phyloP scores from a whole-genome alignment of 2,329 filamentous ascomycete species.

The Hypoxylon rubiginosum region DNA sequence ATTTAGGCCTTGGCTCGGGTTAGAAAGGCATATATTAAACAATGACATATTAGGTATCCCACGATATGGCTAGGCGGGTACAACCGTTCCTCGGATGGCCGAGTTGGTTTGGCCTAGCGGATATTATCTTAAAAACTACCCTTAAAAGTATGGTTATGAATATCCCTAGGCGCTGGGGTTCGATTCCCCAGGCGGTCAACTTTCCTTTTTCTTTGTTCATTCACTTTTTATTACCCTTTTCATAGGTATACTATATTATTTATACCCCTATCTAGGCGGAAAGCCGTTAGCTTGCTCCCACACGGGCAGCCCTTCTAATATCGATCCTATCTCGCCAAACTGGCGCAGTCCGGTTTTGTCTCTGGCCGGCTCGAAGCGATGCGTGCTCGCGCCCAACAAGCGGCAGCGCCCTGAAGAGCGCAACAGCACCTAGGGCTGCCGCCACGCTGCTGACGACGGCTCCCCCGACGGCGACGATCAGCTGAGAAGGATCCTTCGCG shows the following conservation, averaged over 20 bases:
- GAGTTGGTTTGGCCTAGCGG: background rate
- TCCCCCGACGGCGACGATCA: conserved; percentile 56
- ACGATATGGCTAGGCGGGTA: too few relatives aligned
- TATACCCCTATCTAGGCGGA: conserved; percentile 8
- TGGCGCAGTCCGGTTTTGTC: conserved; percentile 53
- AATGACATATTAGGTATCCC: too few relatives aligned
- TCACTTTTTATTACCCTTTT: background rate
- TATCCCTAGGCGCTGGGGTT: background rate
- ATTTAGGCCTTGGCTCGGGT: too few relatives aligned
- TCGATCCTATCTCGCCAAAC: conserved; percentile 63
- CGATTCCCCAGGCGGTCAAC: background rate
- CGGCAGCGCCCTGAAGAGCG: conserved; percentile 57
- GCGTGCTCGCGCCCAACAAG: conserved; percentile 61
- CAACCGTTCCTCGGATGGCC: too few relatives aligned
- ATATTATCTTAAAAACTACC: background rate
- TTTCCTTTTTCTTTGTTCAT: background rate
- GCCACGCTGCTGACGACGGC: conserved; percentile 53
- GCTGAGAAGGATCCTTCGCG: conserved; percentile 46
- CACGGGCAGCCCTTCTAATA: conserved; percentile 54
- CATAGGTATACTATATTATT: background rate
- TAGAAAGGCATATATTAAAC: too few relatives aligned
- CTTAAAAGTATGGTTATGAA: background rate
- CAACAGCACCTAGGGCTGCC: conserved; percentile 54
- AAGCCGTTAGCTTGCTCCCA: conserved; percentile 34
- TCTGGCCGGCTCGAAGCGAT: conserved; percentile 58